These are phyloP conservation scores for Collybiopsis confluens DNA, from an alignment of 768 basidiomycete species.

Conservation along the genomic window DNA sequence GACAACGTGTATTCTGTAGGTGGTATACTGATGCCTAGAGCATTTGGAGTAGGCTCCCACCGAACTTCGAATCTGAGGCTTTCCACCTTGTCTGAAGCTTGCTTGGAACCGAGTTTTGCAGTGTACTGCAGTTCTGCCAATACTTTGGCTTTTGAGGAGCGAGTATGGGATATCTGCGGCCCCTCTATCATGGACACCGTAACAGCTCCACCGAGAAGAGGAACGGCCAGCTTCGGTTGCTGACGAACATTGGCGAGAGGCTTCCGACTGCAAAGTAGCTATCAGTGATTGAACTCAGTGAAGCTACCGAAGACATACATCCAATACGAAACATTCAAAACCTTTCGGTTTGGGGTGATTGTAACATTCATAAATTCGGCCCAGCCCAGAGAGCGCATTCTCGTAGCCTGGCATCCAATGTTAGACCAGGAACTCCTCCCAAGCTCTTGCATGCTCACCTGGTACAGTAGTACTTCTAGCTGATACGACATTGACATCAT, in stretches of 20 bases:
- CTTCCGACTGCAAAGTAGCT: conserved; percentile 29
- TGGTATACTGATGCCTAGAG: conserved; percentile 57
- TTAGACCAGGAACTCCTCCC: not conserved
- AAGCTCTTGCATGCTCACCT: conserved; percentile 30
- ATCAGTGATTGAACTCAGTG: not conserved
- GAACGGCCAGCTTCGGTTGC: conserved; percentile 16
- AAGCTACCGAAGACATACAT: conserved; percentile 42
- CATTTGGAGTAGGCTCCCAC: conserved; percentile 74
- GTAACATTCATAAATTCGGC: conserved; percentile 68
- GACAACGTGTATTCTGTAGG: conserved; percentile 40
- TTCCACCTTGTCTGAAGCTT: conserved; percentile 75
- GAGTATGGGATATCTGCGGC: conserved; percentile 27
- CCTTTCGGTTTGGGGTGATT: conserved; percentile 64
- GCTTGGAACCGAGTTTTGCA: conserved; percentile 50
- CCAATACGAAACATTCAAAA: conserved; percentile 82
- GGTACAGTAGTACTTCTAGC: conserved; percentile 83
- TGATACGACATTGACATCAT: conserved; percentile 93
- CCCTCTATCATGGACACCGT: conserved; percentile 20
- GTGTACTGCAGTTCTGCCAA: conserved; percentile 61
- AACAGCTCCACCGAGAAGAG: conserved; percentile 10
- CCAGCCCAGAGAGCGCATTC: conserved; percentile 87
- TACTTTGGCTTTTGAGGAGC: conserved; percentile 47
- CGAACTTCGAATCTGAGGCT: conserved; percentile 60
- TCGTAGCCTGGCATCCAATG: conserved; percentile 46
- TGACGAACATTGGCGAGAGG: conserved; percentile 24